Evolutionary conservation across 768 basidiomycete species (phyloP).

Genomic region (Russula emetica): DNA sequence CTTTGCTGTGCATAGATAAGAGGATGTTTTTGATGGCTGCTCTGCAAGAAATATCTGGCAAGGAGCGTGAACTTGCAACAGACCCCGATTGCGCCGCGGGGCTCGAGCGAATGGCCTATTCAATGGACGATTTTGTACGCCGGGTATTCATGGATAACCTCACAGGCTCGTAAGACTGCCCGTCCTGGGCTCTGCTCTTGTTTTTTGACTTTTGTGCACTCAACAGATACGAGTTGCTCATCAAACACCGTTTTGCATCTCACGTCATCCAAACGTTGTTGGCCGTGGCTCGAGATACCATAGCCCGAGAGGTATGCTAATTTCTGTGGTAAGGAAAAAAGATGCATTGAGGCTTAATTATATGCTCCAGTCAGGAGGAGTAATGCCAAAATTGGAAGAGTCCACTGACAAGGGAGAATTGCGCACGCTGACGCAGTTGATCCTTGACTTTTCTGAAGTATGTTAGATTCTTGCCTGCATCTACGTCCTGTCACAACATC

Average conservation of each 20-base stretch:
- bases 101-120: slow-evolving; percentile 83
- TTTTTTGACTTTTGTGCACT: slow-evolving; percentile 6
- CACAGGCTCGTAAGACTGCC: slow-evolving; percentile 72
- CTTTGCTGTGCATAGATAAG: slow-evolving; percentile 13
- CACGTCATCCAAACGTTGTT: slow-evolving; percentile 94
- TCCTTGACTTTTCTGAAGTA: slow-evolving; percentile 64
- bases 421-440: slow-evolving; percentile 56
- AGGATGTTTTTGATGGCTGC: slow-evolving; percentile 74
- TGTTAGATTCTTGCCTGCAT: slow-evolving; percentile 23
- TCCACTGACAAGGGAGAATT: slow-evolving; percentile 58
- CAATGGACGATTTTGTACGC: slow-evolving; percentile 95
- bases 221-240: slow-evolving; percentile 56
- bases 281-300: slow-evolving; percentile 56
- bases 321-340: background rate
- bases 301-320: slow-evolving; percentile 59
- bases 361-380: slow-evolving; percentile 46
- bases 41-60: slow-evolving; percentile 75
- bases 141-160: slow-evolving; percentile 86
- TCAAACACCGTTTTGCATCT: slow-evolving; percentile 84
- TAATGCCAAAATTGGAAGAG: slow-evolving; percentile 47
- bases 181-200: background rate
- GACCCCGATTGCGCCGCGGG: slow-evolving; percentile 92
- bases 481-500: background rate
- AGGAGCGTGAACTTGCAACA: slow-evolving; percentile 86
- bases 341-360: background rate